Evolutionary conservation across 257 asterid genomes (phyloP), one percentile per base, ranked within the genome.

Genomic region (Eucommia ulmoides): DNA sequence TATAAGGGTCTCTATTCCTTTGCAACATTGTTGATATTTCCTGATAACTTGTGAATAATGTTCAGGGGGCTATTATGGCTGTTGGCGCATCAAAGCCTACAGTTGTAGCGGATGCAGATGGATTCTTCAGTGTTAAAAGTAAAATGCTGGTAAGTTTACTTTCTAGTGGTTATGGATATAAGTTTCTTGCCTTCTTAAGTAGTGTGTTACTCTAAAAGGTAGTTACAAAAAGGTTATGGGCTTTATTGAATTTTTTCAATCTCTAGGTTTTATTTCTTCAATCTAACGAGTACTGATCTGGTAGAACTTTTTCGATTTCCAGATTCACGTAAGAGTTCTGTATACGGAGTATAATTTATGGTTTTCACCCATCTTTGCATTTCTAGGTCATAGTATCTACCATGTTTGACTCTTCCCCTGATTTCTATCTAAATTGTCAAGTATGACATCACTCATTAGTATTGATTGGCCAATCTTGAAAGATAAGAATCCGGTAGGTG

Each of bases 61-160:
- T 61, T 56, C 61, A 84, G 97, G 97, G 97, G 20, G 94, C 97
- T 51, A 88, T 88, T 42, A 84, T 88, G 95, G 95, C 97, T 41
- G 97, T 79, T 54, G 97, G 97, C 35, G 92, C 94, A 33, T 88
- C 97, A 46, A 81, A 81, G 60, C 95, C 95, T 41, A 71, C 69
- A 21, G 82, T 78, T 62, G 57, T 68, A 18, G 79, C 92, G 22
- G 79, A 62, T 46, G 64, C 70, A 73, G 92, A 88, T 50, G 95
- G 94, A 63, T 79, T 73, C 58, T 78, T 88, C 72, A 75, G 78
- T 41, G 76, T 79, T 0, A 77, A 84, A 68, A 79, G 80, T 55
- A 70, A 70, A 71, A 88, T 88, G 95, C 78, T 76, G 84, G 97
- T 88, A 56, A 67, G 84, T 72, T 63, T 62, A 24, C 50, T 19